phyloP scores from a whole-genome alignment of 306 rosid species.

The Elaeagnus macrophylla region DNA sequence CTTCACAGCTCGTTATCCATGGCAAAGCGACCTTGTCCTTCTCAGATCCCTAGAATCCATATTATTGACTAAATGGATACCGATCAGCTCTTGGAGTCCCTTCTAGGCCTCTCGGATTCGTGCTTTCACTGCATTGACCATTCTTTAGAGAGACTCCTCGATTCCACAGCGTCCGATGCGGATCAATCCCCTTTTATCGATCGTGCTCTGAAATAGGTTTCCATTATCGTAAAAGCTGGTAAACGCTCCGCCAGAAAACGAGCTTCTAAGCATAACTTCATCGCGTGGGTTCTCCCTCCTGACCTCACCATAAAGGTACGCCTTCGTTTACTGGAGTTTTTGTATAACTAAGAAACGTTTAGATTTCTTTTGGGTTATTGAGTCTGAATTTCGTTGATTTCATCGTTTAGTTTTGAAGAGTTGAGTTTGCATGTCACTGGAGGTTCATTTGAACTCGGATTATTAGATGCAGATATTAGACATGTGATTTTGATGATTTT shows the following conservation, averaged over 20 bases:
- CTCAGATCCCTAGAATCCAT: constrained; percentile 55
- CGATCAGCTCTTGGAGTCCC: constrained; percentile 36
- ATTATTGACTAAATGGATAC: constrained; percentile 32
- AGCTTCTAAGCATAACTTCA: constrained; percentile 72
- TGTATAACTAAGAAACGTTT: not conserved
- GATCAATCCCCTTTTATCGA: constrained; percentile 71
- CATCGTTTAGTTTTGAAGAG: too few relatives aligned
- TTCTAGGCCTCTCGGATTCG: constrained; percentile 51
- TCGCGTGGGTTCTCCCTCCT: constrained; percentile 77
- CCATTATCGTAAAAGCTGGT: constrained; percentile 69
- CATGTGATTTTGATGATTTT: not conserved
- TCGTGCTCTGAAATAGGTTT: constrained; percentile 61
- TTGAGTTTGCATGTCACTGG: too few relatives aligned
- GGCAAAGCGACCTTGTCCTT: constrained; percentile 91
- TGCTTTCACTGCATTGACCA: constrained; percentile 54
- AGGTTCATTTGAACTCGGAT: too few relatives aligned
- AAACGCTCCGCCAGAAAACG: constrained; percentile 71
- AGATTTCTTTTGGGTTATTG: not conserved
- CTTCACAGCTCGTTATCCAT: constrained; percentile 45
- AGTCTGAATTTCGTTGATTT: not conserved
- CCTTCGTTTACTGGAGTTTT: not conserved
- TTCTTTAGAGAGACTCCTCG: constrained; percentile 72
- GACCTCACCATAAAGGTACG: constrained; percentile 85
- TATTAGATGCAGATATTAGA: not conserved
- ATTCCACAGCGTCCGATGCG: constrained; percentile 42